Evolutionary conservation across 768 basidiomycete genomes (phyloP), one percentile per base, ranked within the genome.

Genomic region (Heimioporus sp.): DNA sequence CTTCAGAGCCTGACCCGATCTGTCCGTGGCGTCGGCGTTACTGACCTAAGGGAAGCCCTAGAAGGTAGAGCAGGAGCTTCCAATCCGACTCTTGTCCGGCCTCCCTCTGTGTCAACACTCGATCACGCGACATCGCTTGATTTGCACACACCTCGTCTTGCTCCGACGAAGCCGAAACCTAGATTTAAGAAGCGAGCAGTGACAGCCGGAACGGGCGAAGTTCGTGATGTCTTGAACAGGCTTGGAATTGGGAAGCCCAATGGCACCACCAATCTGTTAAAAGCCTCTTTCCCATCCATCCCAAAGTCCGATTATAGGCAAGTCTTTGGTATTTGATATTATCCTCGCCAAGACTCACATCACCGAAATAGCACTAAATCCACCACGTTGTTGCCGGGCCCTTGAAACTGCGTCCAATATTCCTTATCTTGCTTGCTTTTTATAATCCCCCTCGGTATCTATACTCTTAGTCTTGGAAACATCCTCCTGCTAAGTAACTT

Each of bases 11-110:
- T 96, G 51, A 80, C 87, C 17, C 80, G 90, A 50, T 88, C 90
- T 4, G 81, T 82, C 3, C 80, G 87, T 52, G 86, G 87, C 0
- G 84, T 96, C 15, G 94, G 93, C 20, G 92, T 96, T 20, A 85
- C 82, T 2, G 92, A 95, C 64, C 76, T 97, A 31, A 79, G 92
- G 48, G 92, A 94, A 59, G 94, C 94, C 5, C 72, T 97, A 5
- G 90, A 92, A 72, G 91, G 91, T 19, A 82, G 90, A 37, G 83
- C 81, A 59, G 89, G 87, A 63, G 81, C 88, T 79, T 91, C 90
- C 15, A 92, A 90, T 64, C 80, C 87, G 35, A 81, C 82, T 19
- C 73, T 91, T 24, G 81, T 71, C 28, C 71, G 79, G n/a, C 79
- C 84, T 16, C 80, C 88, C 13, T 91, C 90, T 13, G 73, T 91